A percentile compares a stretch with the other conserved stretches of the same genome.
phyloP scores from a whole-genome alignment of 2,329 filamentous ascomycete genomes.

The Scortechinia acanthostroma region DNA sequence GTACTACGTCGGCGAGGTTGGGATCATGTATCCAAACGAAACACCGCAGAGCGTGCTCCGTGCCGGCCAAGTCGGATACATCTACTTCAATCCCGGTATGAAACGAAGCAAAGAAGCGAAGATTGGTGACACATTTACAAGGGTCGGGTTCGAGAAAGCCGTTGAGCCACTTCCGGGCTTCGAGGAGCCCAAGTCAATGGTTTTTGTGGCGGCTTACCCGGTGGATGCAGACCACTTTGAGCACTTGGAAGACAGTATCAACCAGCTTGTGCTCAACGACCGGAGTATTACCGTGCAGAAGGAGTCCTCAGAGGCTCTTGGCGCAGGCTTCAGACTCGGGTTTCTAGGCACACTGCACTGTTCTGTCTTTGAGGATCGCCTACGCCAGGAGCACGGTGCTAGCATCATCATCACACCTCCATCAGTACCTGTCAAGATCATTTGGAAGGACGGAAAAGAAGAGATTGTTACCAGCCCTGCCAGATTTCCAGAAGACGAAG shows the following conservation, averaged over 20 bases:
- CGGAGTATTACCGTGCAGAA: constrained; percentile 89
- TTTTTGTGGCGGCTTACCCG: constrained; percentile 94
- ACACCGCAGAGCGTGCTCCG: constrained; percentile 74
- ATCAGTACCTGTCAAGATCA: constrained; percentile 82
- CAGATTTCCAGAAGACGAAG: constrained; percentile 70
- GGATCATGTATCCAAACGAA: constrained; percentile 88
- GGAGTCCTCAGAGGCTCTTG: constrained; percentile 86
- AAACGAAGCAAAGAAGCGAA: constrained; percentile 93
- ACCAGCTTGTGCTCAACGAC: constrained; percentile 88
- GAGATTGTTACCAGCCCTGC: constrained; percentile 78
- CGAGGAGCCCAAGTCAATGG: constrained; percentile 96
- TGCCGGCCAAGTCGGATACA: constrained; percentile 90
- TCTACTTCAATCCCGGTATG: constrained; percentile 92
- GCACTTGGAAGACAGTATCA: constrained; percentile 86
- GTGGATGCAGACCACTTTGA: constrained; percentile 83
- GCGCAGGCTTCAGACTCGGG: constrained; percentile 86
- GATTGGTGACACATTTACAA: constrained; percentile 90
- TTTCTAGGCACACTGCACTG: constrained; percentile 96
- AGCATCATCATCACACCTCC: constrained; percentile 96
- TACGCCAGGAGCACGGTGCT: constrained; percentile 87
- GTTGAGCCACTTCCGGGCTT: constrained; percentile 85
- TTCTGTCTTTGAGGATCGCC: constrained; percentile 94
- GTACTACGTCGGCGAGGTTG: constrained; percentile 91
- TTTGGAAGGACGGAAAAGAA: constrained; percentile 72
- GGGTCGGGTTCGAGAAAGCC: constrained; percentile 64